A percentile compares a stretch with the other conserved stretches of the same genome.
These are phyloP conservation scores for Macrophomina tecta DNA, from an alignment of 2,329 filamentous ascomycete genomes.

Conservation along the genomic window DNA sequence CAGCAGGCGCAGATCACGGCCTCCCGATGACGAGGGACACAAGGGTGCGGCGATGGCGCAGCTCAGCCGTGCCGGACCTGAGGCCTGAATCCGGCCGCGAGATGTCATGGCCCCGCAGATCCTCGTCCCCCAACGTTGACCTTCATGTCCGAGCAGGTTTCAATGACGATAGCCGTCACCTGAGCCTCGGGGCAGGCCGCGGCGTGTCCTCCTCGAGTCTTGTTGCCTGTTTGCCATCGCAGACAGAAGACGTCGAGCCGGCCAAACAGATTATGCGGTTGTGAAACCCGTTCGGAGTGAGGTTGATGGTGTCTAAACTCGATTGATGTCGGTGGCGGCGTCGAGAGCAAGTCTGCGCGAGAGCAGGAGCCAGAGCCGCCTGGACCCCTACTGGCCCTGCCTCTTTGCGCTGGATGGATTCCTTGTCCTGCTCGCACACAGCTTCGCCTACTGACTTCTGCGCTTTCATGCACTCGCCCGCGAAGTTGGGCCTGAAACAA, in stretches of 20 bases:
- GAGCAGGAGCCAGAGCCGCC: constrained; percentile 14
- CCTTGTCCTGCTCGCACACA: constrained; percentile 1
- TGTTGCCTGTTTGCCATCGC: background rate
- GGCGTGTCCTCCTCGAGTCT: background rate
- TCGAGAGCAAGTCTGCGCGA: constrained; percentile 2
- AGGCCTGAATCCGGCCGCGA: background rate
- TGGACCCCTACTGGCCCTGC: constrained; percentile 2
- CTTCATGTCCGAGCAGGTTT: constrained; percentile 14
- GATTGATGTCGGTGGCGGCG: background rate
- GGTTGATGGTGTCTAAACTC: constrained; percentile 18
- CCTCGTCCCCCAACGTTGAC: background rate
- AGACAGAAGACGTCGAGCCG: background rate
- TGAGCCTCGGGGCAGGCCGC: background rate
- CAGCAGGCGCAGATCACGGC: constrained; percentile 11
- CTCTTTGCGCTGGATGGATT: constrained; percentile 3
- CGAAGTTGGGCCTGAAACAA: constrained; percentile 21
- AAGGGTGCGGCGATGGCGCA: constrained; percentile 12
- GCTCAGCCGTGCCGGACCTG: constrained; percentile 10
- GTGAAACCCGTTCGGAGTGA: constrained; percentile 22
- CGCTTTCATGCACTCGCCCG: constrained; percentile 2
- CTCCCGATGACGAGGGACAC: constrained; percentile 3
- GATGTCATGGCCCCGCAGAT: constrained; percentile 18
- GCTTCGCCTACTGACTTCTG: background rate
- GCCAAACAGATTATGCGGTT: constrained; percentile 3
- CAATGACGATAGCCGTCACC: constrained; percentile 5